These are phyloP conservation scores for Yarrowia bubula DNA, from an alignment of 805 yeast species.

Conservation along the genomic window DNA sequence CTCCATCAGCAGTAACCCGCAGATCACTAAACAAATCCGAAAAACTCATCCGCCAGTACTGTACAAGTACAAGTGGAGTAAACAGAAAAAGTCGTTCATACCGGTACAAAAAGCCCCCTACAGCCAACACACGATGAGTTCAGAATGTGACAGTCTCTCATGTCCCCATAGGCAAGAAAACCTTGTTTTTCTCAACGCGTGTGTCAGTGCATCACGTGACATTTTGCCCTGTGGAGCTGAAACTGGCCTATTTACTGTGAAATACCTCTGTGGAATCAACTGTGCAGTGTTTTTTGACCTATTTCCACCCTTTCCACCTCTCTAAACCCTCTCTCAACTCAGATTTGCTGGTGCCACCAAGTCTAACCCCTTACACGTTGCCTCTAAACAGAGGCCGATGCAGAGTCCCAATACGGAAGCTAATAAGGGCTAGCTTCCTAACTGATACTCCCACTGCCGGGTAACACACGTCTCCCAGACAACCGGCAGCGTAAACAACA, in stretches of 20 bases:
- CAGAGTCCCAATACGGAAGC: not conserved
- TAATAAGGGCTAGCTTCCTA: not conserved
- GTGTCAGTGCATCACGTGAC: not conserved
- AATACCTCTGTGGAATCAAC: no score
- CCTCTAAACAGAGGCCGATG: conserved; percentile 12
- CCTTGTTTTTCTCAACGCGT: not conserved
- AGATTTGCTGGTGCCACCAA: not conserved
- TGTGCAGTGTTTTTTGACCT: no score
- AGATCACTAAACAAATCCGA: no score
- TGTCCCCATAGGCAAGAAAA: not conserved
- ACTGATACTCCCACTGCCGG: not conserved
- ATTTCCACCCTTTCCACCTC: not conserved
- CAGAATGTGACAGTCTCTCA: no score
- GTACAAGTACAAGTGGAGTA: no score
- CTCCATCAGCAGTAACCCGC: no score
- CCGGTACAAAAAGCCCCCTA: no score
- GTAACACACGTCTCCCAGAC: conserved; percentile 26
- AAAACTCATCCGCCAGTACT: no score
- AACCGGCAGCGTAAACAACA: conserved; percentile 26
- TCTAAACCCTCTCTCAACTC: not conserved
- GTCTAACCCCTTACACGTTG: conserved; percentile 8
- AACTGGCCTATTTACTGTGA: no score
- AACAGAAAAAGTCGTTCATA: no score
- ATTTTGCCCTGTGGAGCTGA: no score
- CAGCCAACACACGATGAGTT: no score